Conservation (phyloP, 1,284 basidiomycete genomes). For the Irpex rosettiformis region DNA sequence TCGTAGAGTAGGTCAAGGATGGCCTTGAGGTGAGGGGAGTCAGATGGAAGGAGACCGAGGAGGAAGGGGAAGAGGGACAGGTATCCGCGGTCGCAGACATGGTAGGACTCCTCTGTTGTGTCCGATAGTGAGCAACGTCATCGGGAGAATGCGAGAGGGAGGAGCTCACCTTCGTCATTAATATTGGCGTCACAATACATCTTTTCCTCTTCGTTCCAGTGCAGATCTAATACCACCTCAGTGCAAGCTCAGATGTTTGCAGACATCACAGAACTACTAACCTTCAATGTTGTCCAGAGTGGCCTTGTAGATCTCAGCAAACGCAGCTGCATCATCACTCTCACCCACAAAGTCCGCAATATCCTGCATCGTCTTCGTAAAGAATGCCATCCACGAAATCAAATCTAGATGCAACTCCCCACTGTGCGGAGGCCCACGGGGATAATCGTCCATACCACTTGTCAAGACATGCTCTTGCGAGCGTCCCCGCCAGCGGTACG, state of each 20-base stretch:
- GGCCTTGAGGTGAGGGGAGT: conserved; percentile 75
- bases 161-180: conserved; percentile 70
- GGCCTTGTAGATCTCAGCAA: conserved; percentile 71
- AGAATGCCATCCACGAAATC: conserved; percentile 94
- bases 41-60: conserved; percentile 70
- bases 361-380: conserved; percentile 84
- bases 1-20: conserved; percentile 80
- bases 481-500: conserved; percentile 92
- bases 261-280: conserved; percentile 28
- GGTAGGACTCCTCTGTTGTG: conserved; percentile 77
- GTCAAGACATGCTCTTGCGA: conserved; percentile 86
- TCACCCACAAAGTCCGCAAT: conserved; percentile 84
- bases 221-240: conserved; percentile 59
- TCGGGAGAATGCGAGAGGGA: background rate
- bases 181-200: conserved; percentile 94
- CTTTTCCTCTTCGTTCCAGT: conserved; percentile 85
- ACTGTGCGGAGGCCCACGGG: conserved; percentile 80
- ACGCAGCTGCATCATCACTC: conserved; percentile 76
- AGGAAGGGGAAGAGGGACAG: conserved; percentile 92
- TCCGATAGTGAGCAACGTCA: conserved; percentile 1
- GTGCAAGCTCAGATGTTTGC: conserved; percentile 1
- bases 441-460: conserved; percentile 95
- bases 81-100: conserved; percentile 90
- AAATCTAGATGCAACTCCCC: conserved; percentile 93
- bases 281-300: conserved; percentile 88